Evolutionary conservation across 202 grass and related monocot species (phyloP), one percentile per base, ranked within the genome.

Genomic region (Hordeum pubiflorum): DNA sequence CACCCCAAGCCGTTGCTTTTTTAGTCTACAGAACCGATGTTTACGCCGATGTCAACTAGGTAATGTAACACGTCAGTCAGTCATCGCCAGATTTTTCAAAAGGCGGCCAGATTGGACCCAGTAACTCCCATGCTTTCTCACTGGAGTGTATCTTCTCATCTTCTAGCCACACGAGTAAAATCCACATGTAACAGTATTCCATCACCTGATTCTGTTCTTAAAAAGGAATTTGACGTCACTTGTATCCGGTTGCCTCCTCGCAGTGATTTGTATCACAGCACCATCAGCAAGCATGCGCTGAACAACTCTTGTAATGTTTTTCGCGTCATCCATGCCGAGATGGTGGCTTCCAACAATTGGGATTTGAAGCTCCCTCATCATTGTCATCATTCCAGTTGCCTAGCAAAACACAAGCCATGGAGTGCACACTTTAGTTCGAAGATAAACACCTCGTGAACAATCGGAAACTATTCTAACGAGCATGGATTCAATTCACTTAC

Each of bases 351-450:
- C 90, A 40, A 80, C 32, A 63, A 79, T 44, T 82, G 86, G 89
- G 55, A 97, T 92, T 61, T 91, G 70, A 80, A 94, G 87, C 77
- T 92, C 82, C 75, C 78, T 92, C 88, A 97, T 86, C 90, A 97
- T 97, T 41, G 88, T 87, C 79, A 91, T 86, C 94, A 97, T 97
- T 87, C 94, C 92, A 55, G 90, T 94, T 79, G 94, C 89, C 94
- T 97, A 62, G 10, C 33, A 89, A 79, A 84, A 63, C 26, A 57
- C 10, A 81, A 31, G 15, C 38, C 22, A 65, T 71, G 34, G 8
- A 39, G 23, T 79, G 20, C 61, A 55, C 4, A 31, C 38, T 74
- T 79, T 18, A 22, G 41, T 38, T 58, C 26, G 20, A 81, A 61
- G 20, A 63, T 60, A 32, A 38, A 72, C 70, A 64, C 3, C 62